A percentile compares a stretch with the other conserved stretches of the same genome.
Evolutionary conservation across 1,284 basidiomycete species (phyloP).

Genomic region (Sutorius eximius): DNA sequence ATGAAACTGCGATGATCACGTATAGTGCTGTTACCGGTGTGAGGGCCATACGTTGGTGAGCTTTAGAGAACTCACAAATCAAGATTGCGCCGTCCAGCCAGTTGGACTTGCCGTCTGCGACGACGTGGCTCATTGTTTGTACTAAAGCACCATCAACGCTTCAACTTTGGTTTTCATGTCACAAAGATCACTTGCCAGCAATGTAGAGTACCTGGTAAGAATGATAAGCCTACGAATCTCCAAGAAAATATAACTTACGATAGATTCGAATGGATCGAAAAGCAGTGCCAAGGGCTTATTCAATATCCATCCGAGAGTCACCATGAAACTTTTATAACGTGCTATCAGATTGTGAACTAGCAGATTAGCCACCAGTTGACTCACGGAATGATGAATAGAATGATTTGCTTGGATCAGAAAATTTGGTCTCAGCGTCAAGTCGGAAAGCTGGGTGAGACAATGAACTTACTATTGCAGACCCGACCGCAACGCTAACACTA

Average conservation of each 20-base stretch:
- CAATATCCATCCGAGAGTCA: slow-evolving; percentile 66
- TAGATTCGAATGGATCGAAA: slow-evolving; percentile 81
- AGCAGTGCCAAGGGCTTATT: slow-evolving; percentile 70
- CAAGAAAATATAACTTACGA: slow-evolving; percentile 41
- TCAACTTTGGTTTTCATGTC: slow-evolving; percentile 7
- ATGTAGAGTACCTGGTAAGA: slow-evolving; percentile 39
- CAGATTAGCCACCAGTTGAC: background rate
- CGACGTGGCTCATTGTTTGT: slow-evolving; percentile 78
- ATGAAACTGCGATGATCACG: slow-evolving; percentile 40
- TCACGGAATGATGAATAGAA: slow-evolving; percentile 57
- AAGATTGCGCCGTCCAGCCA: slow-evolving; percentile 78
- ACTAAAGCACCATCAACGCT: slow-evolving; percentile 37
- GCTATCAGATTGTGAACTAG: background rate
- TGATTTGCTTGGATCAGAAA: slow-evolving; percentile 66
- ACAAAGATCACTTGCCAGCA: slow-evolving; percentile 24
- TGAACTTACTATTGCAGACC: slow-evolving; percentile 79
- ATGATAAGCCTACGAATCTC: slow-evolving; percentile 20
- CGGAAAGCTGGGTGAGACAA: background rate
- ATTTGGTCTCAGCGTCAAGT: background rate
- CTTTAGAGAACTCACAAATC: slow-evolving; percentile 49
- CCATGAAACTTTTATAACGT: slow-evolving; percentile 51
- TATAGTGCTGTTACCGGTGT: slow-evolving; percentile 34
- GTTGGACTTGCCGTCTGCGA: slow-evolving; percentile 83
- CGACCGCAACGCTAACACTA: slow-evolving; percentile 80
- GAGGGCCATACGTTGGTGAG: background rate